Evolutionary conservation across 1,139 yeast genomes (phyloP).

Genomic region (Pichia sp.): DNA sequence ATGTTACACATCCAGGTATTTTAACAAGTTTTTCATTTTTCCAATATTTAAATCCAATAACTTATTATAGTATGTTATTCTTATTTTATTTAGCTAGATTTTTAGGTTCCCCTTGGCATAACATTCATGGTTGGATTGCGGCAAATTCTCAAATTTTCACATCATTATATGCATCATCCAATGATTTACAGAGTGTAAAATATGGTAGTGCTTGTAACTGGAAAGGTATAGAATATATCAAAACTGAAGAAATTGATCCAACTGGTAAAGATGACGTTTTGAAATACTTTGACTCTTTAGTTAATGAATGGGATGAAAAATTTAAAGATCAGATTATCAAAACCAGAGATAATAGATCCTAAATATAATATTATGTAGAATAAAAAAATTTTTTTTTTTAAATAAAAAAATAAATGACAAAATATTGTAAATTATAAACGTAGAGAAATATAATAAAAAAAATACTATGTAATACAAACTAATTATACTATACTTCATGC

Average conservation of each 20-base stretch:
- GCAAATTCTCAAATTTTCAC: conserved; percentile 77
- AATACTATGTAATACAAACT: background rate
- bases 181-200: conserved; percentile 42
- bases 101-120: conserved; percentile 82
- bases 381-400: background rate
- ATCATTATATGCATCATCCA: conserved; percentile 41
- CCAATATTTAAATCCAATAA: conserved; percentile 65
- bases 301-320: conserved; percentile 59
- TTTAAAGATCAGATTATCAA: conserved; percentile 65
- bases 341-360: conserved; percentile 31
- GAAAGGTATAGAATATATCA: conserved; percentile 59
- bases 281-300: conserved; percentile 49
- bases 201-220: conserved; percentile 68
- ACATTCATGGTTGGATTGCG: conserved; percentile 79
- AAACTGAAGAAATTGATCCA: conserved; percentile 47
- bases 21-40: conserved; percentile 79
- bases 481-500: background rate
- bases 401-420: background rate
- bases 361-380: background rate
- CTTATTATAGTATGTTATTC: conserved; percentile 78
- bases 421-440: background rate
- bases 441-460: background rate
- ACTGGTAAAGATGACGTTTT: conserved; percentile 62
- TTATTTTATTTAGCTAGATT: conserved; percentile 80
- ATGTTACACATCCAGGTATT: conserved; percentile 89